phyloP scores from a whole-genome alignment of 73 alveolate species.

The Paramecium caudatum region DNA sequence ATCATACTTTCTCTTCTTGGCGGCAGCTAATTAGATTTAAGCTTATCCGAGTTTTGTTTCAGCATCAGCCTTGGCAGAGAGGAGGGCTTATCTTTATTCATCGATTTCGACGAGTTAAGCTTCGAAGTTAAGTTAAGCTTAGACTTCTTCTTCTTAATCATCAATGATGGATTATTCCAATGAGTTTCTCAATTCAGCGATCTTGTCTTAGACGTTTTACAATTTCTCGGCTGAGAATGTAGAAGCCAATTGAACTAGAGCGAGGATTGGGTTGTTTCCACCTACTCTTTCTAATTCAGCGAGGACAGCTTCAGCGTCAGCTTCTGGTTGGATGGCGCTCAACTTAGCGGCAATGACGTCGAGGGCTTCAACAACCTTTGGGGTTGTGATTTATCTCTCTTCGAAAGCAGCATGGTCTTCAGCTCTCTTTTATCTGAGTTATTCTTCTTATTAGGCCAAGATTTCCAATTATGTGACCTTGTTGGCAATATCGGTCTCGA shows the following conservation, averaged over 20 bases:
- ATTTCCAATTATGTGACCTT: background rate
- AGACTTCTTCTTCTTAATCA: constrained; percentile 63
- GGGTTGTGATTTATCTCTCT: constrained; percentile 52
- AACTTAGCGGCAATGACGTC: constrained; percentile 68
- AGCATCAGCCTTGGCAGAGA: constrained; percentile 6
- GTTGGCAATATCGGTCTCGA: constrained; percentile 45
- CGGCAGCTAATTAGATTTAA: constrained; percentile 18
- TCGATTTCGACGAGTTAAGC: constrained; percentile 2
- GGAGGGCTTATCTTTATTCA: constrained; percentile 67
- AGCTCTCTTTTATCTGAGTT: constrained; percentile 67
- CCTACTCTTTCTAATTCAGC: constrained; percentile 55
- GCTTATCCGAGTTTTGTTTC: constrained; percentile 59
- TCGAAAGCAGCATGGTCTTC: constrained; percentile 60
- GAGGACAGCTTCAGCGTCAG: constrained; percentile 71
- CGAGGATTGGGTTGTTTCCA: constrained; percentile 62
- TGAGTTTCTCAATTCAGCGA: constrained; percentile 65
- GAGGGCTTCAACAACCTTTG: constrained; percentile 71
- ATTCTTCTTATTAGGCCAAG: constrained; percentile 50
- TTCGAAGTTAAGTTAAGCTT: constrained; percentile 66
- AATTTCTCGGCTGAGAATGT: constrained; percentile 70
- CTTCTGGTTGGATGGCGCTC: constrained; percentile 71
- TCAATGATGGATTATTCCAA: constrained; percentile 65
- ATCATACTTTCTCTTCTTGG: constrained; percentile 62
- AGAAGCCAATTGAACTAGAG: constrained; percentile 62
- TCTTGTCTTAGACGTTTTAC: constrained; percentile 62